Conservation (phyloP, 495 filamentous ascomycete genomes). For the Cenococcum geophilum region DNA sequence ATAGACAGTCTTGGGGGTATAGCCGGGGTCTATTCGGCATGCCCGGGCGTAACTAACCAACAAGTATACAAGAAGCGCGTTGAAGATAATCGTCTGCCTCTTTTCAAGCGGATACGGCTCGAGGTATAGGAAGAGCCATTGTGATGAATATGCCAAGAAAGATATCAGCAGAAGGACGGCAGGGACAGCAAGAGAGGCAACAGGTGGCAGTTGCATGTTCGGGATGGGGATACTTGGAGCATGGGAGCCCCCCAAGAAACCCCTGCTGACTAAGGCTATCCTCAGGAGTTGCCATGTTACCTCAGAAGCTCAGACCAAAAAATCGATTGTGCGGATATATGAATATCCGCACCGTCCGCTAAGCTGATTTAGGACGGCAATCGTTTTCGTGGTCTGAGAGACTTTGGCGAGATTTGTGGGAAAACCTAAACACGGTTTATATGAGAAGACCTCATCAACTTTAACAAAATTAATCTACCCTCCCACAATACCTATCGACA, state of each 20-base stretch:
- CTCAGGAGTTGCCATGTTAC: too few relatives aligned
- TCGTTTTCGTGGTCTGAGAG: too few relatives aligned
- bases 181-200: conserved; percentile 45
- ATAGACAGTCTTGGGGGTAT: conserved; percentile 28
- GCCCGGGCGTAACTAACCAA: conserved; percentile 75
- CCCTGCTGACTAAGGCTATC: not conserved
- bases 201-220: conserved; percentile 20
- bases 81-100: conserved; percentile 62
- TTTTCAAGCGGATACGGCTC: conserved; percentile 60
- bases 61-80: conserved; percentile 62
- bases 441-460: too few relatives aligned
- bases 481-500: too few relatives aligned
- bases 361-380: too few relatives aligned
- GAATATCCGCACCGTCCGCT: too few relatives aligned
- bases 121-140: conserved; percentile 72
- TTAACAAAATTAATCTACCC: too few relatives aligned
- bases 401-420: too few relatives aligned
- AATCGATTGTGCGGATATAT: too few relatives aligned
- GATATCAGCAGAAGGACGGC: conserved; percentile 61
- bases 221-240: not conserved
- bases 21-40: conserved; percentile 73
- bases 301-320: too few relatives aligned
- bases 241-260: not conserved
- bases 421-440: too few relatives aligned
- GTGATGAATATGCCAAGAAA: conserved; percentile 79